Evolutionary conservation across 2,329 filamentous ascomycete genomes (phyloP).

Genomic region (Cladosporium sp.): DNA sequence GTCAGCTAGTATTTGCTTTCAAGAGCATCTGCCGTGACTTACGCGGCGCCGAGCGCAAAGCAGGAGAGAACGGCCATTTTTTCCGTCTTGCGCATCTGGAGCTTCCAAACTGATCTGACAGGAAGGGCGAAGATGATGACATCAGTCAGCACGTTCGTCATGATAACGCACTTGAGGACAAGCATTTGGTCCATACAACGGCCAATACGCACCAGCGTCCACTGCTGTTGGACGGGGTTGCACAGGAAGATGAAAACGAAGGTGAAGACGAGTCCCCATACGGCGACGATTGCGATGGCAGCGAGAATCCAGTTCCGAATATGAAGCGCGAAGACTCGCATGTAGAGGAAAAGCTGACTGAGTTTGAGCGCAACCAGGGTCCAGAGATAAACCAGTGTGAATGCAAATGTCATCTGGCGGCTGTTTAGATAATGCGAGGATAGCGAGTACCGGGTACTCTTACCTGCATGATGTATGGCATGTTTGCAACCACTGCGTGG

Average conservation of each 20-base stretch:
- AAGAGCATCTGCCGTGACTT: not conserved
- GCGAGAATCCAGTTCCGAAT: constrained; percentile 6
- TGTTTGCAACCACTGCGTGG: constrained; percentile 2
- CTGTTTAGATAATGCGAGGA: not conserved
- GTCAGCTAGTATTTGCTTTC: not conserved
- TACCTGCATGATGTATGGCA: constrained; percentile 18
- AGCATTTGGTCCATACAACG: constrained; percentile 11
- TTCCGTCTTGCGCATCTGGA: constrained; percentile 18
- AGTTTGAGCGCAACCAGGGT: constrained; percentile 5
- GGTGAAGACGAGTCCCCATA: constrained; percentile 9
- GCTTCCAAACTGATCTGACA: constrained; percentile 9
- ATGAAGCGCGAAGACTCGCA: constrained; percentile 9
- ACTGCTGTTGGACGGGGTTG: constrained; percentile 15
- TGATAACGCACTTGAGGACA: constrained; percentile 10
- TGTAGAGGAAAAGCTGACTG: constrained; percentile 13
- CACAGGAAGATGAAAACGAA: constrained; percentile 16
- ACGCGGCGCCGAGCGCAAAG: constrained; percentile 14
- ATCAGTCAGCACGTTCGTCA: constrained; percentile 15
- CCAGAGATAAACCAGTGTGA: constrained; percentile 13
- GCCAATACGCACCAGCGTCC: constrained; percentile 8
- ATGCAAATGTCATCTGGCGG: constrained; percentile 10
- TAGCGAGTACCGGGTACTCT: not conserved
- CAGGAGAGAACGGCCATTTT: constrained; percentile 9
- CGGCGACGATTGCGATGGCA: not conserved
- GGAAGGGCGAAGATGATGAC: constrained; percentile 6